Conservation (phyloP, 1,139 yeast genomes). For the Pichia sp. region DNA sequence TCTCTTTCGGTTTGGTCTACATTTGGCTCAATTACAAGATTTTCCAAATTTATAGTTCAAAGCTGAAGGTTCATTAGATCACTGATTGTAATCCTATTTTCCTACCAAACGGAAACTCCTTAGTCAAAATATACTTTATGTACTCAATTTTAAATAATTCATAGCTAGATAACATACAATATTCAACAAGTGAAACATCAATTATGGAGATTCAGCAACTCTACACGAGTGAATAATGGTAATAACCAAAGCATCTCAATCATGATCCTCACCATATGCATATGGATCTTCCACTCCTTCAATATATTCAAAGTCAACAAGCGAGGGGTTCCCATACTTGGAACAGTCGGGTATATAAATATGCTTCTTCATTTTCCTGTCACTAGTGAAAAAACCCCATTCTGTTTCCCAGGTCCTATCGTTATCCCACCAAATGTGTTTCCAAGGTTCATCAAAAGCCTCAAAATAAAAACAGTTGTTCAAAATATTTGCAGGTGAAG, state of each 20-base stretch:
- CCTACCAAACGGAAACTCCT: too few species aligned
- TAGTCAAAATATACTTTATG: background rate
- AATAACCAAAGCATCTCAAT: background rate
- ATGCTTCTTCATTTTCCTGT: slow-evolving; percentile 42
- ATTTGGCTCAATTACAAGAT: slow-evolving; percentile 64
- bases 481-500: slow-evolving; percentile 27
- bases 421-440: slow-evolving; percentile 45
- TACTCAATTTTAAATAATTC: background rate
- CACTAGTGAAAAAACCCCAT: slow-evolving; percentile 60
- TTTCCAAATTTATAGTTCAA: slow-evolving; percentile 26
- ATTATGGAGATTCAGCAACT: background rate
- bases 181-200: background rate
- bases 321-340: slow-evolving; percentile 6
- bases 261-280: background rate
- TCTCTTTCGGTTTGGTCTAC: slow-evolving; percentile 72
- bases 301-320: slow-evolving; percentile 1
- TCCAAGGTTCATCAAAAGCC: slow-evolving; percentile 76
- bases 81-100: background rate
- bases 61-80: slow-evolving; percentile 8
- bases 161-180: background rate
- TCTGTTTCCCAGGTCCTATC: slow-evolving; percentile 60
- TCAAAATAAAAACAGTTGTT: slow-evolving; percentile 44
- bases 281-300: slow-evolving; percentile 6
- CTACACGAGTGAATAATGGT: background rate
- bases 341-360: slow-evolving; percentile 34